A percentile compares a stretch with the other conserved stretches of the same genome.
Evolutionary conservation across 176 grass and related monocot genomes (phyloP).

Genomic region (sorghum (Sorghum bicolor)): DNA sequence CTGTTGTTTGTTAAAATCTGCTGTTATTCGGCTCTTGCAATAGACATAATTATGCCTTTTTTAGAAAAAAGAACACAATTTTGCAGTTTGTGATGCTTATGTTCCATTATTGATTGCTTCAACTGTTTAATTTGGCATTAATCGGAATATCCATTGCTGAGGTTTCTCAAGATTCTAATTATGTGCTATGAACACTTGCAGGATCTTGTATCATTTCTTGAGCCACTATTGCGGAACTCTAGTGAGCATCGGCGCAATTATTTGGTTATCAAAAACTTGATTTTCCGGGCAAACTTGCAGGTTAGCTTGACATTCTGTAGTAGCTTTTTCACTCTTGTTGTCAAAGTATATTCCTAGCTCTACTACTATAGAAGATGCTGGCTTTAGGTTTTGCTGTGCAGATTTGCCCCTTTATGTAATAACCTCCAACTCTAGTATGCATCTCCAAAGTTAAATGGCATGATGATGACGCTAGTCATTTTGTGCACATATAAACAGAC

Average conservation of each 20-base stretch:
- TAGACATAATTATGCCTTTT: too few species aligned
- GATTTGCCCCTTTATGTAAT: too few species aligned
- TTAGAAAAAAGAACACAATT: neutral
- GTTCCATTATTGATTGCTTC: slow-evolving; percentile 4
- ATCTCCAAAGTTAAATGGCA: neutral
- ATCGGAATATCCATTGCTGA: slow-evolving; percentile 12
- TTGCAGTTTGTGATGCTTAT: slow-evolving; percentile 7
- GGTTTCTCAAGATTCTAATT: slow-evolving; percentile 12
- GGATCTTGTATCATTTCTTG: slow-evolving; percentile 88
- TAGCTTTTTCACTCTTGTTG: neutral
- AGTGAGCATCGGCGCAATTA: slow-evolving; percentile 82
- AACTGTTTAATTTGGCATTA: slow-evolving; percentile 23
- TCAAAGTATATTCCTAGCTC: neutral
- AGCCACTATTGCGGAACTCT: slow-evolving; percentile 88
- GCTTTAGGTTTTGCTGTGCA: neutral
- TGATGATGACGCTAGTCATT: neutral
- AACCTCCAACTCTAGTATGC: too few species aligned
- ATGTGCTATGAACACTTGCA: slow-evolving; percentile 38
- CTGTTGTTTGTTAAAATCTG: too few species aligned
- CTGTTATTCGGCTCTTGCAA: too few species aligned
- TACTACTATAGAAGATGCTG: neutral
- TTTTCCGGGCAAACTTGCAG: slow-evolving; percentile 76
- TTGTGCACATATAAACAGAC: neutral
- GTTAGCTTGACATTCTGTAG: slow-evolving; percentile 35
- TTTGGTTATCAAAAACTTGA: slow-evolving; percentile 87